Evolutionary conservation across 2,329 filamentous ascomycete species (phyloP).

Genomic region (Nectriaceae sp.): DNA sequence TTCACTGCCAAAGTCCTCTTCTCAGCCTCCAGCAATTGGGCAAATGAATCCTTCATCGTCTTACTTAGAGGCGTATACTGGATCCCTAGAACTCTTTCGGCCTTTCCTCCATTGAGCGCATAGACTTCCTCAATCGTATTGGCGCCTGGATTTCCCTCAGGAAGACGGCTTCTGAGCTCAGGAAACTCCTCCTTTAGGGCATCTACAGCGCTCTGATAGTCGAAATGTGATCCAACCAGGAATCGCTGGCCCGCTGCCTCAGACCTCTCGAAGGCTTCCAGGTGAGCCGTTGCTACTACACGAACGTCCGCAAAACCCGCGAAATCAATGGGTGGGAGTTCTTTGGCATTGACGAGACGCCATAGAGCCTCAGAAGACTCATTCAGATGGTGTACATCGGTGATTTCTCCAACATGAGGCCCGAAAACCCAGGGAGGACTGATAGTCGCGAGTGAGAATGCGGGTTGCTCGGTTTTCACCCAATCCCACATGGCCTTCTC

Average conservation of each 20-base stretch:
- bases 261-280: conserved; percentile 55
- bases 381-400: conserved; percentile 13
- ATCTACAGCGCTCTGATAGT: conserved; percentile 55
- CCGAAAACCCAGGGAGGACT: conserved; percentile 65
- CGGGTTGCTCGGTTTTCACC: conserved; percentile 35
- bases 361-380: conserved; percentile 18
- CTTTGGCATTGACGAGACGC: conserved; percentile 14
- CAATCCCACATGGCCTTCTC: conserved; percentile 66
- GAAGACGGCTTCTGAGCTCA: conserved; percentile 33
- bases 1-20: no score
- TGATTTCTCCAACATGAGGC: conserved; percentile 44
- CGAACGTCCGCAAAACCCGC: conserved; percentile 55
- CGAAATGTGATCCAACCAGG: conserved; percentile 63
- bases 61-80: conserved; percentile 53
- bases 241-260: conserved; percentile 63
- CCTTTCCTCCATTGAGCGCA: conserved; percentile 43
- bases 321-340: conserved; percentile 22
- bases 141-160: conserved; percentile 16
- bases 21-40: no score
- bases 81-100: conserved; percentile 52
- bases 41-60: conserved; percentile 11
- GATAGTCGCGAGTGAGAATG: conserved; percentile 63
- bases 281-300: conserved; percentile 62
- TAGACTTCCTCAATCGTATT: conserved; percentile 40
- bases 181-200: conserved; percentile 58